Conservation (phyloP, 441 rosid genomes). For the Aquilaria agallochum region DNA sequence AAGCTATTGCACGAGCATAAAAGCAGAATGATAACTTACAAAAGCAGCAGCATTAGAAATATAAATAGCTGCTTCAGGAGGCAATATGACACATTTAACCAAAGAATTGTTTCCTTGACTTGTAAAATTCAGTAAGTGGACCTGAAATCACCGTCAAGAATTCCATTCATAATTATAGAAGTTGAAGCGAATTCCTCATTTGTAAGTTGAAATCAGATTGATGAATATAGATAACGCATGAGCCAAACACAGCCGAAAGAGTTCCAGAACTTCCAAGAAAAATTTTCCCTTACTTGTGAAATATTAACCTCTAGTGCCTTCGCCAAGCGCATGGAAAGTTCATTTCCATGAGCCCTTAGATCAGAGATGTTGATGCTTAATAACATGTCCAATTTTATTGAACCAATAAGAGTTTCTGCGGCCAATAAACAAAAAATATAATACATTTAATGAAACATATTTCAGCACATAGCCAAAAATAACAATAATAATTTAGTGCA, state of each 20-base stretch:
- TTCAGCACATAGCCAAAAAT: constrained; percentile 6
- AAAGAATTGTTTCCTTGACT: constrained; percentile 55
- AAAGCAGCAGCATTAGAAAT: constrained; percentile 62
- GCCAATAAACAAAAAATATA: constrained; percentile 14
- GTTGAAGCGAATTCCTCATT: too few species aligned
- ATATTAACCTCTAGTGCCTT: constrained; percentile 46
- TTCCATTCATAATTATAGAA: not conserved
- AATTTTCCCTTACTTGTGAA: constrained; percentile 53
- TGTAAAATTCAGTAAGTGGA: constrained; percentile 44
- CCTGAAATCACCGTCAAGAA: constrained; percentile 39
- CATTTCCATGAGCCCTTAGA: constrained; percentile 44
- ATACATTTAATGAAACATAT: not conserved
- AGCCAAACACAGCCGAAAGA: not conserved
- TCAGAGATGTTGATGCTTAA: constrained; percentile 43
- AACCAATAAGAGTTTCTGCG: constrained; percentile 48
- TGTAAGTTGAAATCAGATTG: too few species aligned
- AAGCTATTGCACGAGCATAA: constrained; percentile 6
- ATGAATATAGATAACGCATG: not conserved
- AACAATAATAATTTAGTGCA: too few species aligned
- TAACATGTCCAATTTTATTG: constrained; percentile 58
- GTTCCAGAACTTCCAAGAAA: constrained; percentile 6
- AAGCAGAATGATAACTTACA: constrained; percentile 28
- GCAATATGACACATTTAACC: constrained; percentile 49
- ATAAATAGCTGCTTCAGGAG: constrained; percentile 39
- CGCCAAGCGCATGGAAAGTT: constrained; percentile 47